Conservation (phyloP, 768 basidiomycete species). For the Trametes meyenii region DNA sequence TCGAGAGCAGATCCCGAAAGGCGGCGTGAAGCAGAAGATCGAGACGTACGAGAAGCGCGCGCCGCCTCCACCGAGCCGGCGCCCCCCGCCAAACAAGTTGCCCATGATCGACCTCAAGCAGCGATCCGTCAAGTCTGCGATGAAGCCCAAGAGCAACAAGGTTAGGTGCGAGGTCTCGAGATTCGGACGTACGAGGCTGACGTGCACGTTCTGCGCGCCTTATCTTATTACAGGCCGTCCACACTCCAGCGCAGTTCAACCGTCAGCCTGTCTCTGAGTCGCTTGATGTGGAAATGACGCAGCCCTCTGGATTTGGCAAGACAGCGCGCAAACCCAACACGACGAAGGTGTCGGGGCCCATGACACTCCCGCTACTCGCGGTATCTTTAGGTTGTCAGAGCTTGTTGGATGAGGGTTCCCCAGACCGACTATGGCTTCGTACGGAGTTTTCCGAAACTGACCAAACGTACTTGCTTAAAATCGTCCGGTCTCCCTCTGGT, state of each 20-base stretch:
- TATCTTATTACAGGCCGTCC: not conserved
- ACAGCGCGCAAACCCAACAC: not conserved
- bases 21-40: constrained; percentile 14
- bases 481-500: not conserved
- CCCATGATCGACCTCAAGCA: constrained; percentile 11
- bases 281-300: not conserved
- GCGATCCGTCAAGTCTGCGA: not conserved
- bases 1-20: constrained; percentile 8
- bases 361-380: constrained; percentile 6
- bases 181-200: not conserved
- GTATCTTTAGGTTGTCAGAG: constrained; percentile 14
- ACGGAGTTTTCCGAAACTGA: not conserved
- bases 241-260: not conserved
- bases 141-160: constrained; percentile 6
- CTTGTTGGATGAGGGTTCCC: not conserved
- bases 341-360: not conserved
- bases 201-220: not conserved
- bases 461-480: not conserved
- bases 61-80: not conserved
- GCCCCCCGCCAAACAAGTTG: not conserved
- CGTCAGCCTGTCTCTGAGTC: not conserved
- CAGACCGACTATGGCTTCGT: not conserved
- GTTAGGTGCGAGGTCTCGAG: not conserved
- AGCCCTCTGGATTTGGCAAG: not conserved
- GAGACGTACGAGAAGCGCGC: constrained; percentile 1